Evolutionary conservation across 148 eudicot genomes (phyloP).

Genomic region (Gaultheria prostrata): DNA sequence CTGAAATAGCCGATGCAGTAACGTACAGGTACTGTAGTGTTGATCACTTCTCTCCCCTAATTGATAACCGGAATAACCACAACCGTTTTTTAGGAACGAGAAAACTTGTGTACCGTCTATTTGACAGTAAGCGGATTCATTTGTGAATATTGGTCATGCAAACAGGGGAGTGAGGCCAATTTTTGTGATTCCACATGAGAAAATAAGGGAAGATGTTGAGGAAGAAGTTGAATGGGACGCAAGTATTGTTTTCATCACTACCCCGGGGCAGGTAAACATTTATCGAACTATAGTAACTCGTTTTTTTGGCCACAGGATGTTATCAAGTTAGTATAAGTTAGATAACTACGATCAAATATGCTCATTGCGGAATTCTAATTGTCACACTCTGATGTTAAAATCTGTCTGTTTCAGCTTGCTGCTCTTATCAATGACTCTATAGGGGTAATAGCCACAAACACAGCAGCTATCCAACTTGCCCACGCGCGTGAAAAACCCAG

Average conservation of each 20-base stretch:
- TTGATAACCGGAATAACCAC: background rate
- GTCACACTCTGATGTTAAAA: background rate
- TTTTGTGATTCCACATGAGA: constrained; percentile 94
- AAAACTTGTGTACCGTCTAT: background rate
- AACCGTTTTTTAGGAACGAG: background rate
- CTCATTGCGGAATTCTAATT: background rate
- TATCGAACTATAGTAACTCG: background rate
- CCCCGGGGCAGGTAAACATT: constrained; percentile 76
- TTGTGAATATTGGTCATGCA: constrained; percentile 6
- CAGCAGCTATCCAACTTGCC: constrained; percentile 86
- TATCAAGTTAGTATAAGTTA: background rate
- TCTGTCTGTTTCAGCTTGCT: constrained; percentile 51
- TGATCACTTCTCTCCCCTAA: background rate
- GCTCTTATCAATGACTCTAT: constrained; percentile 84
- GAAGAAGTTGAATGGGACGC: constrained; percentile 66
- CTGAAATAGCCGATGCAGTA: constrained; percentile 50
- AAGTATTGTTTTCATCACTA: constrained; percentile 74
- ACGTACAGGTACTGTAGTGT: constrained; percentile 58
- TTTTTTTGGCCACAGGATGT: background rate
- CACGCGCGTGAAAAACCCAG: constrained; percentile 71
- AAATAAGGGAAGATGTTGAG: constrained; percentile 78
- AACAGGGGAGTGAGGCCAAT: constrained; percentile 69
- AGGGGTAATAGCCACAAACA: constrained; percentile 87
- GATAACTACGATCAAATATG: too few relatives aligned
- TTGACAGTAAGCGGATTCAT: background rate